Evolutionary conservation across 2,329 filamentous ascomycete genomes (phyloP).

Genomic region (Paecilomyces niveus): DNA sequence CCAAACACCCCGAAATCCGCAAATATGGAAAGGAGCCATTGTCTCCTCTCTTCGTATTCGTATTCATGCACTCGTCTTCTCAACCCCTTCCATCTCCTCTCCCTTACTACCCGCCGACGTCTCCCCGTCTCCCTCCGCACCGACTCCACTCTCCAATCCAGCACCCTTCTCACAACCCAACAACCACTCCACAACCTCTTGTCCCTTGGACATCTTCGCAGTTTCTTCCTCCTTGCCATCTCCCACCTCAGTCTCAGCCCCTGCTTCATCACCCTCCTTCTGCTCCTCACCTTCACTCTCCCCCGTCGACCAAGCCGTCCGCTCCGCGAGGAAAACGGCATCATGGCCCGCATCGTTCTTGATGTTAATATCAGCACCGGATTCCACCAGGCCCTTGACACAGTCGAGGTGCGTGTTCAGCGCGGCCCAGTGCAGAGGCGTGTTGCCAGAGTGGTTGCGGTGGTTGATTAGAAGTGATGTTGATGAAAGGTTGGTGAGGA

Average conservation of each 20-base stretch:
- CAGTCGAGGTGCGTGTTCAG: slow-evolving; percentile 78
- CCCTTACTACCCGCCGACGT: slow-evolving; percentile 9
- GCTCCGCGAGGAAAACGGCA: slow-evolving; percentile 65
- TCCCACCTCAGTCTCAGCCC: slow-evolving; percentile 11
- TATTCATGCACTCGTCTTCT: slow-evolving; percentile 1
- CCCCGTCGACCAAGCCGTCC: slow-evolving; percentile 60
- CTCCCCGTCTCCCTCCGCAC: slow-evolving; percentile 8
- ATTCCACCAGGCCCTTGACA: slow-evolving; percentile 68
- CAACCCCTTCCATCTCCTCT: slow-evolving; percentile 9
- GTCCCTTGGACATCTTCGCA: slow-evolving; percentile 23
- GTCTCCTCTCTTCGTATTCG: slow-evolving; percentile 6
- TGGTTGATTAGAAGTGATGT: slow-evolving; percentile 31
- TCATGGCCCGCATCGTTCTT: slow-evolving; percentile 82
- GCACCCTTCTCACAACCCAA: slow-evolving; percentile 30
- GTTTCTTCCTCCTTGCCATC: slow-evolving; percentile 7
- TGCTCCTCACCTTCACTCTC: slow-evolving; percentile 49
- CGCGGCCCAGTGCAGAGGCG: slow-evolving; percentile 87
- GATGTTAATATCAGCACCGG: slow-evolving; percentile 68
- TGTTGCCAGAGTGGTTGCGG: slow-evolving; percentile 79
- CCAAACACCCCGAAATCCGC: background rate
- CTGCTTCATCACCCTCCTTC: slow-evolving; percentile 28
- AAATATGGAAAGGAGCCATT: slow-evolving; percentile 7
- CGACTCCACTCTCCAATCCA: slow-evolving; percentile 25
- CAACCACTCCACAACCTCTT: slow-evolving; percentile 37
- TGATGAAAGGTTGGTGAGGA: slow-evolving; percentile 32